Evolutionary conservation across 164 flowering plant species (phyloP).

Genomic region (Vitis amurensis): DNA sequence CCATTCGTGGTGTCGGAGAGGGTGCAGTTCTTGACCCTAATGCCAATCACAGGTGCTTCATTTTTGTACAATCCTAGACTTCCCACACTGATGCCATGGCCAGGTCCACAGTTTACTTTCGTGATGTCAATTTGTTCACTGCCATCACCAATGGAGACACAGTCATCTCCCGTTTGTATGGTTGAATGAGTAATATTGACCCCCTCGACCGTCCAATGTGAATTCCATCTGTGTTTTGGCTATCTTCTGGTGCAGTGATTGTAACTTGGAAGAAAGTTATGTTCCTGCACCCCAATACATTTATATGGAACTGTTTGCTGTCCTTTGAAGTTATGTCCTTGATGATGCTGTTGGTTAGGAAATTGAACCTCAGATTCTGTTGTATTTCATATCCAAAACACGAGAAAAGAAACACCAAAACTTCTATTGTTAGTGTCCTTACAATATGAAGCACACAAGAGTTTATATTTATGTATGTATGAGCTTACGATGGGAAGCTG

Average conservation of each 20-base stretch:
- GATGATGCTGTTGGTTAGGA: slow-evolving; percentile 27
- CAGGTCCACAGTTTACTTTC: slow-evolving; percentile 48
- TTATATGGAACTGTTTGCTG: slow-evolving; percentile 52
- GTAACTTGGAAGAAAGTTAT: slow-evolving; percentile 21
- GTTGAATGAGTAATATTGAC: slow-evolving; percentile 22
- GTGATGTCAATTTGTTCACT: slow-evolving; percentile 10
- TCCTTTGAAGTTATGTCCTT: slow-evolving; percentile 27
- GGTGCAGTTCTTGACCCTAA: slow-evolving; percentile 39
- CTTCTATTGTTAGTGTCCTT: background rate
- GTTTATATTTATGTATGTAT: too few relatives aligned
- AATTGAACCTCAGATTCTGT: slow-evolving; percentile 44
- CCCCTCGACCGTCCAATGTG: slow-evolving; percentile 41
- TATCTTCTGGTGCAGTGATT: slow-evolving; percentile 33
- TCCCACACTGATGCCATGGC: slow-evolving; percentile 62
- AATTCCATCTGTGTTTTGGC: slow-evolving; percentile 68
- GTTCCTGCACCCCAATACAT: slow-evolving; percentile 30
- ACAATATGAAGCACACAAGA: background rate
- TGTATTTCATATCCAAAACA: background rate
- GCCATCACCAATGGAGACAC: slow-evolving; percentile 61
- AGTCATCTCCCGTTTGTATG: slow-evolving; percentile 64
- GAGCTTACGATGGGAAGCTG: slow-evolving; percentile 22
- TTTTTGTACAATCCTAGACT: slow-evolving; percentile 45
- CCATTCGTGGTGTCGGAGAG: slow-evolving; percentile 41
- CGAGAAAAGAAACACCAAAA: too few relatives aligned
- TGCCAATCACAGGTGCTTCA: slow-evolving; percentile 33